These are phyloP conservation scores for Glutinoglossum americanum DNA, from an alignment of 495 filamentous ascomycete genomes.

Conservation along the genomic window DNA sequence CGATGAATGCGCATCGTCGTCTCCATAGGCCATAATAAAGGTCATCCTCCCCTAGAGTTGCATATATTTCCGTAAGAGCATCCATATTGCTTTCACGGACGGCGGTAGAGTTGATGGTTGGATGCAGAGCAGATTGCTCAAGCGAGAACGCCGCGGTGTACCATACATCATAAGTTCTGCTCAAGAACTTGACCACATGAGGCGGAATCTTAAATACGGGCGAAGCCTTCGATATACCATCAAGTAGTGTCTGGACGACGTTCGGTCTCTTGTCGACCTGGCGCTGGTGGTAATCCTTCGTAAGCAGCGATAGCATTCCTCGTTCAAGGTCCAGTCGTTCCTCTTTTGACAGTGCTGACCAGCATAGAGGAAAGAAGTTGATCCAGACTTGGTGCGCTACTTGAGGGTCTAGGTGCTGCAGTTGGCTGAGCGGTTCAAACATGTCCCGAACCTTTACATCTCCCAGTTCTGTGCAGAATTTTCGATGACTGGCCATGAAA, in stretches of 20 bases:
- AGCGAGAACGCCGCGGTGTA: slow-evolving; percentile 70
- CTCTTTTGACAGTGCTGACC: slow-evolving; percentile 70
- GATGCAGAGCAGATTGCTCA: slow-evolving; percentile 64
- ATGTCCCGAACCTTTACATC: slow-evolving; percentile 73
- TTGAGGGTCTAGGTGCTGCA: slow-evolving; percentile 71
- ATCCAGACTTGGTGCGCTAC: slow-evolving; percentile 80
- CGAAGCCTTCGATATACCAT: slow-evolving; percentile 57
- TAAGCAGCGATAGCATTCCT: slow-evolving; percentile 64
- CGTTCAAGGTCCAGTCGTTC: slow-evolving; percentile 82
- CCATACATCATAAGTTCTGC: slow-evolving; percentile 84
- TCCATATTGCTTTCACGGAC: slow-evolving; percentile 89
- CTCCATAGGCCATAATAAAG: slow-evolving; percentile 97
- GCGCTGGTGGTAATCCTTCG: slow-evolving; percentile 83
- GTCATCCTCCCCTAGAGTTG: slow-evolving; percentile 77
- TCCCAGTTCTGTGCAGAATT: slow-evolving; percentile 62
- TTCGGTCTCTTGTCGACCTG: slow-evolving; percentile 90
- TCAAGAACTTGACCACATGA: slow-evolving; percentile 84
- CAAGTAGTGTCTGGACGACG: slow-evolving; percentile 74
- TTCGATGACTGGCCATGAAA: slow-evolving; percentile 52
- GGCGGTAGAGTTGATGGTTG: slow-evolving; percentile 58
- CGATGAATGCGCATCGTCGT: slow-evolving; percentile 79
- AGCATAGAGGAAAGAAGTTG: slow-evolving; percentile 73
- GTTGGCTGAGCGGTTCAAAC: slow-evolving; percentile 75
- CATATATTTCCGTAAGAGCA: slow-evolving; percentile 77
- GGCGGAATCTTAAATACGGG: slow-evolving; percentile 82